phyloP scores from a whole-genome alignment of 1,139 yeast genomes.

The Insectozyma bohioensis region DNA sequence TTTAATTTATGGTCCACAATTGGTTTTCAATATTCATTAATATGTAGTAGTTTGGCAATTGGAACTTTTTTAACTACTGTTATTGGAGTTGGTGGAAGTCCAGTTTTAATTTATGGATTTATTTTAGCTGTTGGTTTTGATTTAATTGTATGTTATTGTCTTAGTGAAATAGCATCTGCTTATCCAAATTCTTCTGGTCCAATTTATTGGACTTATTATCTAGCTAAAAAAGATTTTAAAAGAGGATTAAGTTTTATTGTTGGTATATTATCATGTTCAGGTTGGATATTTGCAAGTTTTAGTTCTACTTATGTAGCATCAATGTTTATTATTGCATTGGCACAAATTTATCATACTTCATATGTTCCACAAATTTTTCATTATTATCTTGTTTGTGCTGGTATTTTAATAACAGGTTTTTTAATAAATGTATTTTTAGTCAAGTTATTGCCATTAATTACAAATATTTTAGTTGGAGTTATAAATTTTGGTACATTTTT shows the following conservation, averaged over 20 bases:
- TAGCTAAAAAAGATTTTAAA: slow-evolving; percentile 21
- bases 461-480: slow-evolving; percentile 19
- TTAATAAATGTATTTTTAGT: slow-evolving; percentile 23
- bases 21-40: slow-evolving; percentile 24
- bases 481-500: slow-evolving; percentile 27
- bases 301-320: slow-evolving; percentile 38
- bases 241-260: slow-evolving; percentile 23
- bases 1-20: slow-evolving; percentile 25
- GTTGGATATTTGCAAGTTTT: slow-evolving; percentile 46
- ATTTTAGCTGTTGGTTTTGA: slow-evolving; percentile 22
- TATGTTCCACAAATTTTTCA: slow-evolving; percentile 26
- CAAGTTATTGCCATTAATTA: slow-evolving; percentile 15
- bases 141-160: slow-evolving; percentile 22
- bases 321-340: slow-evolving; percentile 41
- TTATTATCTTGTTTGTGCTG: slow-evolving; percentile 21
- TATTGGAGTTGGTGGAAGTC: slow-evolving; percentile 29
- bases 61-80: slow-evolving; percentile 27
- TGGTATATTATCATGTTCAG: slow-evolving; percentile 52
- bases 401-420: slow-evolving; percentile 18
- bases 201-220: slow-evolving; percentile 29
- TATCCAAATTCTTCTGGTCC: slow-evolving; percentile 31
- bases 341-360: slow-evolving; percentile 27
- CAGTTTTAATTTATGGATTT: slow-evolving; percentile 24
- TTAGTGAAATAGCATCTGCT: slow-evolving; percentile 30
- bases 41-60: slow-evolving; percentile 26